Conservation (phyloP, 1,139 yeast species). For the Hansenula lynferdii region DNA sequence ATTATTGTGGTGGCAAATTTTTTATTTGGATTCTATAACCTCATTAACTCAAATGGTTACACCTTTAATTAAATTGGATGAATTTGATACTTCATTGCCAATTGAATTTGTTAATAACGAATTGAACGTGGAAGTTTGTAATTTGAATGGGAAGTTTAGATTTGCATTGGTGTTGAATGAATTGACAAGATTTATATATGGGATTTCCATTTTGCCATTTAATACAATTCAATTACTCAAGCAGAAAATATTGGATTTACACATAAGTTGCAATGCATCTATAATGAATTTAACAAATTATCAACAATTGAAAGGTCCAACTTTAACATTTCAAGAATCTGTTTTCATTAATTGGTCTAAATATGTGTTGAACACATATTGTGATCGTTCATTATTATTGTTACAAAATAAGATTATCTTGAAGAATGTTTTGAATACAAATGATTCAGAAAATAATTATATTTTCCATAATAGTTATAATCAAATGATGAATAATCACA, state of each 20-base stretch:
- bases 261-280: slow-evolving; percentile 43
- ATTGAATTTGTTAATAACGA: slow-evolving; percentile 32
- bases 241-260: slow-evolving; percentile 43
- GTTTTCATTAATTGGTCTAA: slow-evolving; percentile 44
- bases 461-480: slow-evolving; percentile 21
- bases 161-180: slow-evolving; percentile 50
- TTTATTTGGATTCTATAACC: slow-evolving; percentile 53
- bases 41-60: slow-evolving; percentile 54
- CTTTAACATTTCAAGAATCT: slow-evolving; percentile 34
- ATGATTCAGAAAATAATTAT: slow-evolving; percentile 20
- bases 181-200: slow-evolving; percentile 26
- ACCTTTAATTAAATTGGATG: slow-evolving; percentile 50
- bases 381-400: slow-evolving; percentile 51
- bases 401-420: slow-evolving; percentile 45
- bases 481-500: slow-evolving; percentile 22
- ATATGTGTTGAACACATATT: slow-evolving; percentile 45
- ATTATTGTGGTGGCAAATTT: slow-evolving; percentile 62
- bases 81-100: slow-evolving; percentile 53
- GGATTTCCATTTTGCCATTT: slow-evolving; percentile 20
- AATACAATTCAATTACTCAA: slow-evolving; percentile 41
- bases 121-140: slow-evolving; percentile 26
- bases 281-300: slow-evolving; percentile 28
- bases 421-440: slow-evolving; percentile 21
- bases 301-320: slow-evolving; percentile 21
- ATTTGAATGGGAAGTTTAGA: slow-evolving; percentile 49